Base-by-base conservation (phyloP, 441 rosid genomes). In the Erysimum cheiri region DNA sequence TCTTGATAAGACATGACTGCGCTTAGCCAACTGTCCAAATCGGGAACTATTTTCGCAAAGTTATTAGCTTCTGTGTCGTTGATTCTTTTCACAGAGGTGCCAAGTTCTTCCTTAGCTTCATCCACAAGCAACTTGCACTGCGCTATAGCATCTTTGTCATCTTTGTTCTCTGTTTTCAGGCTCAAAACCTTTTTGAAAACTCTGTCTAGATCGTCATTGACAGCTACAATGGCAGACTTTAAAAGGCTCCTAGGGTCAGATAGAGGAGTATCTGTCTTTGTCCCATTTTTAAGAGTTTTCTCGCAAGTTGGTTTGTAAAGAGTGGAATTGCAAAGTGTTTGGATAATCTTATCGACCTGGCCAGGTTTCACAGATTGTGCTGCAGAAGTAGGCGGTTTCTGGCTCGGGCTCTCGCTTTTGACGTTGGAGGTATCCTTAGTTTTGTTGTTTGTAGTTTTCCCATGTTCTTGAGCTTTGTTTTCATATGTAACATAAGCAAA, bases 1-100 rank as follows among this genome's bases (percentile, higher is more conserved):
- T 86, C 87, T 35, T 88, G 88, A 71, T 92, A 88, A 15, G 94
- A 80, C 78, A 88, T 81, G 7, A 85, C 94, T 0, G 98, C 96
- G 46, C 94, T 92, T 15, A 89, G 61, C 91, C 88, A 84, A 69
- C 66, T 85, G 69, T 81, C 80, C 71, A 89, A 65, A 7, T 87
- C 85, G 0, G 79, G 74, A 35, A 56, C 66, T 48, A 64, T 71
- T 22, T 70, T 53, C 4, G 68, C 10, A 10, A 82, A 76, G 47
- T 60, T 77, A 2, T 15, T 58, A 3, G 67, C n/a, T n/a, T 80
- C 77, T 31, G 65, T 52, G 19, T 61, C 69, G 8, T 62, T 77
- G 36, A 82, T 66, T 53, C 53, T 52, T 17, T 48, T 69, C 36
- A 74, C 13, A 1, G 88, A 80, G 0, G 49, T 44, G 4, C 28